Percentiles rank a stretch among this genome's conserved stretches.
These are phyloP conservation scores for Climacium dendroides DNA, from an alignment of 225 moss, liverwort and hornwort species.

Conservation along the genomic window DNA sequence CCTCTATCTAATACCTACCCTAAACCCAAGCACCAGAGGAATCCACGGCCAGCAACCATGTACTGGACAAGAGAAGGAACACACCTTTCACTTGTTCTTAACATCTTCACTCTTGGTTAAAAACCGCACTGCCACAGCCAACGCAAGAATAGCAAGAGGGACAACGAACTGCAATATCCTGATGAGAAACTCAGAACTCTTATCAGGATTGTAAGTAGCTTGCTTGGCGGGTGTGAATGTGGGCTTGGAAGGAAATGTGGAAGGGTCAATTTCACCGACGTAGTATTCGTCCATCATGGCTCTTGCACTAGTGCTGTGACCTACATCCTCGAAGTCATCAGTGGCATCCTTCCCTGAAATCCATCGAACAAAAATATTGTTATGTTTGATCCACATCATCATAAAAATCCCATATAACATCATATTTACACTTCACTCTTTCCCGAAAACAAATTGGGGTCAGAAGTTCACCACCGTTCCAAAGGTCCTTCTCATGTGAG, in stretches of 20 bases:
- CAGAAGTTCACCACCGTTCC: not conserved
- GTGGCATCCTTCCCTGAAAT: conserved; percentile 88
- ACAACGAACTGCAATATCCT: conserved; percentile 85
- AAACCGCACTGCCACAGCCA: conserved; percentile 82
- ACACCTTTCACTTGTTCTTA: not conserved
- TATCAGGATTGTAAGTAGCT: conserved; percentile 74
- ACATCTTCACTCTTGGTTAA: conserved; percentile 72
- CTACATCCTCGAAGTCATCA: conserved; percentile 64
- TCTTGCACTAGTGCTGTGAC: conserved; percentile 88
- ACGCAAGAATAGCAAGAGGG: conserved; percentile 74
- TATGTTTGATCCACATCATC: not conserved
- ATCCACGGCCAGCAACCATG: not conserved
- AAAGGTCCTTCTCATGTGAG: not conserved
- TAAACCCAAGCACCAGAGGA: not conserved
- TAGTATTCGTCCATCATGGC: conserved; percentile 76
- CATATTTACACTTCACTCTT: not conserved
- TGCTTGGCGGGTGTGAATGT: conserved; percentile 51
- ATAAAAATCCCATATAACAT: not conserved
- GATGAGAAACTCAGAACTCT: conserved; percentile 84
- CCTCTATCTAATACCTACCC: not conserved
- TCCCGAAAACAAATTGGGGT: not conserved
- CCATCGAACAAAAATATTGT: not conserved
- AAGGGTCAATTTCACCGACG: conserved; percentile 54
- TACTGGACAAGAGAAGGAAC: not conserved
- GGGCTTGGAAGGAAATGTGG: conserved; percentile 59